Base-by-base conservation (phyloP, 345 rosid species). In the Salix exigua region DNA sequence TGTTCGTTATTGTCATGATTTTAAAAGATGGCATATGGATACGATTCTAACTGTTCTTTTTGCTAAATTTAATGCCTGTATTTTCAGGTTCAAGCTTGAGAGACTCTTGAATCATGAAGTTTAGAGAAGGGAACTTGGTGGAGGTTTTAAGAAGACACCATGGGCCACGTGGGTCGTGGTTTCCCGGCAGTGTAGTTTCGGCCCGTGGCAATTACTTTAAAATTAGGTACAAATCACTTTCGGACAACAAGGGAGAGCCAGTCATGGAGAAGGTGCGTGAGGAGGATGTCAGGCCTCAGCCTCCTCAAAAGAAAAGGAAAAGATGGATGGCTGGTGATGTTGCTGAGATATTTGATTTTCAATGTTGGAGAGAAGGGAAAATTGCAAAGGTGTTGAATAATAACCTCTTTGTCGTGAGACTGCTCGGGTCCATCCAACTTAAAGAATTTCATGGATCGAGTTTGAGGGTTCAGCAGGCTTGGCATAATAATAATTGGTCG, bases 331-430 rank as follows among this genome's bases (percentile, higher is more conserved):
- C 77, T 70, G 84, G 88, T 66, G 86, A 83, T 75, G 53, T 77
- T 17, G 85, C 64, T 60, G 85, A 86, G 66, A 86, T 83, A 69
- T 83, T 86, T 82, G 85, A 86, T 77, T 40, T 21, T 63, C 70
- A 63, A 8, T 77, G 84, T 46, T 86, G 85, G 88, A 83, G 81
- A 73, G 82, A 70, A 26, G 87, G 85, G 50, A 83, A 79, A 76
- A 68, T 86, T 44, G 81, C 42, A 1, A 80, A 82, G 79, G 85
- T 62, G 53, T 58, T 80, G 65, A 70, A 51, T 67, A 79, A 80
- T 23, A 75, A 70, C 18, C 12, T 58, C n/a, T 82, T 77, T 75
- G 85, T 82, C 25, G 30, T 86, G 12, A 80, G 73, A 72, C 76
- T 86, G 53, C 77, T 82, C 68, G 86, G 88, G 31, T 79, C 83